Conservation (phyloP, 441 rosid genomes). For the Heliophila coronopifolia region DNA sequence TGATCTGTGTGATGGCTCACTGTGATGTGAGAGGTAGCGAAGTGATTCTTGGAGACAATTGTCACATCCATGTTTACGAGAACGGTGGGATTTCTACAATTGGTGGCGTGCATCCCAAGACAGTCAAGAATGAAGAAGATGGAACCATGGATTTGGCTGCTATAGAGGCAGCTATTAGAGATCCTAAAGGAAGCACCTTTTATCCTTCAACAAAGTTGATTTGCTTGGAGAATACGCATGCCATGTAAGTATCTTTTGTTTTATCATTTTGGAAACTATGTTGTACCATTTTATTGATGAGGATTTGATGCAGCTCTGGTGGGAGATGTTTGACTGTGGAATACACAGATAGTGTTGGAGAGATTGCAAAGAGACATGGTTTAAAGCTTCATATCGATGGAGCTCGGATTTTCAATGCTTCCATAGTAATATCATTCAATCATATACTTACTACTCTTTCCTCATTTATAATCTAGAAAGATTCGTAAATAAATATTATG, state of each 20-base stretch:
- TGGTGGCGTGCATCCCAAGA: conserved; percentile 84
- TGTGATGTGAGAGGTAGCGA: conserved; percentile 85
- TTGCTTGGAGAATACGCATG: conserved; percentile 92
- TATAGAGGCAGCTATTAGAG: conserved; percentile 79
- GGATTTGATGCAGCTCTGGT: conserved; percentile 48
- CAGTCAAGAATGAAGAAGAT: conserved; percentile 63
- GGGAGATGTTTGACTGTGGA: conserved; percentile 78
- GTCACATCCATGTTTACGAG: conserved; percentile 80
- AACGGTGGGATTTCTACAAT: conserved; percentile 85
- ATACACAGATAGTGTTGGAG: conserved; percentile 67
- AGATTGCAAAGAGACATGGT: conserved; percentile 73
- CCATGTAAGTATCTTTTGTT: conserved; percentile 55
- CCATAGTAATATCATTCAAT: conserved; percentile 46
- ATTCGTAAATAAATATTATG: background rate
- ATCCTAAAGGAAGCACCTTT: conserved; percentile 58
- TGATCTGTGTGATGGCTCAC: conserved; percentile 81
- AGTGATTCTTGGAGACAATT: conserved; percentile 77
- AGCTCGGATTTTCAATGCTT: conserved; percentile 88
- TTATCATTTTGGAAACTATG: too few relatives aligned
- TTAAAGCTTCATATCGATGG: conserved; percentile 91
- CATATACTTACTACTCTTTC: too few relatives aligned
- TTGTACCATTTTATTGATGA: too few relatives aligned
- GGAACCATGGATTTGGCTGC: conserved; percentile 74
- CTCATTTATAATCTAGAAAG: too few relatives aligned
- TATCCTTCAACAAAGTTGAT: conserved; percentile 83